Base-by-base conservation (phyloP, 2,329 filamentous ascomycete species). In the Apiospora malaysiana region DNA sequence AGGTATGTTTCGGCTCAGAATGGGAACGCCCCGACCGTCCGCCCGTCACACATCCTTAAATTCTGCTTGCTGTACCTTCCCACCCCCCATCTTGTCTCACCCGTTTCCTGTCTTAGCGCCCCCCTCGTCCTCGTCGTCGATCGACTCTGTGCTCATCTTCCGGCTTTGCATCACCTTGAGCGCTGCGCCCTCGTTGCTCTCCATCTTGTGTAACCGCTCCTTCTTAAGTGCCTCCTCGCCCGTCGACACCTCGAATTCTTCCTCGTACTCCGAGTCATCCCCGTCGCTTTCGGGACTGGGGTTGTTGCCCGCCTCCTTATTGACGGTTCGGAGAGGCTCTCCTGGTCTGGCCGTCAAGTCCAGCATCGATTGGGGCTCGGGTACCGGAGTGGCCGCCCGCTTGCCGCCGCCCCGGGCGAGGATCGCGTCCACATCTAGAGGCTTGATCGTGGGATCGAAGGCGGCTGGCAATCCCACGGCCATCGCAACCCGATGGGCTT, bases 371-470 rank as follows among this genome's bases (percentile, higher is more conserved):
- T 75, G 70, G 46, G 76, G 72, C 70, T 77, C 77, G 65, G 69
- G 69, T 10, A 70, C 74, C 70, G 69, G 76, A 59, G 66, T 74
- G 51, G 43, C 74, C 68, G 12, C 72, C 47, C 67, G 72, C 70
- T 73, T 76, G 25, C 74, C 76, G 46, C 69, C 68, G 10, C 66
- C 70, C 70, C 70, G 77, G 70, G 74, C 75, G 49, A 79, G 67
- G 56, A 79, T 49, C 43, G 59, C 77, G 32, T 76, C 74, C 18
- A 78, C 78, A 67, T 85, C 82, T 66, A 88, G 81, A 0, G 88
- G 87, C 74, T 90, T 91, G 74, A 91, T 86, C 1, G 89, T 91
- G 0, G 90, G 89, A 73, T 92, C 90, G 73, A 90, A 92, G 32
- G 85, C 81, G 3, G 89, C 89, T 0, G 90, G 89, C 2, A 92